These are phyloP conservation scores for Betula pendula DNA, from an alignment of 306 rosid species.

Conservation along the genomic window DNA sequence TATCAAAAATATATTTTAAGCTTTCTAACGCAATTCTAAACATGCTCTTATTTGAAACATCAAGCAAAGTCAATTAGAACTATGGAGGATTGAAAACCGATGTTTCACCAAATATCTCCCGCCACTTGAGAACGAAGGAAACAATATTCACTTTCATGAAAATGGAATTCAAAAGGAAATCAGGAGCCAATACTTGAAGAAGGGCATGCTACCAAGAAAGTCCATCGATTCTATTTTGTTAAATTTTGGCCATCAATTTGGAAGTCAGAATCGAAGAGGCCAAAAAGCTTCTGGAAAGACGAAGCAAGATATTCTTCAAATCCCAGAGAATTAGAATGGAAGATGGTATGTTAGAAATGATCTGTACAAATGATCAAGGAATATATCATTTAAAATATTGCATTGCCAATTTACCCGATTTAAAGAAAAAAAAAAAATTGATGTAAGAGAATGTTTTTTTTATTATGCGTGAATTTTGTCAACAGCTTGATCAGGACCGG, in stretches of 20 bases:
- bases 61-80: neutral
- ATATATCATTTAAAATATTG: too few relatives aligned
- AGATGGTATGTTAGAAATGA: neutral
- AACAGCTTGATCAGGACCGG: neutral
- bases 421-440: too few relatives aligned
- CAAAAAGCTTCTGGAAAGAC: neutral
- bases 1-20: too few relatives aligned
- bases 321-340: neutral
- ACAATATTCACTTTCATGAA: neutral
- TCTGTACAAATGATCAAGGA: too few relatives aligned
- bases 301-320: neutral
- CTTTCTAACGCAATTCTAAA: too few relatives aligned
- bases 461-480: neutral
- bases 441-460: neutral
- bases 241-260: slow-evolving; percentile 2
- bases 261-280: slow-evolving; percentile 20
- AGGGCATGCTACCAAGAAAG: neutral
- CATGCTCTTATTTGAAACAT: neutral
- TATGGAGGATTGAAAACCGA: neutral
- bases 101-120: neutral
- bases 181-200: neutral
- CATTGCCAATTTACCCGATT: too few relatives aligned
- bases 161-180: neutral
- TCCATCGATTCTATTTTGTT: slow-evolving; percentile 19
- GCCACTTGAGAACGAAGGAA: neutral